These are phyloP conservation scores for Cryptococcus amylolentus DNA, from an alignment of 1,284 basidiomycete species.

Conservation along the genomic window DNA sequence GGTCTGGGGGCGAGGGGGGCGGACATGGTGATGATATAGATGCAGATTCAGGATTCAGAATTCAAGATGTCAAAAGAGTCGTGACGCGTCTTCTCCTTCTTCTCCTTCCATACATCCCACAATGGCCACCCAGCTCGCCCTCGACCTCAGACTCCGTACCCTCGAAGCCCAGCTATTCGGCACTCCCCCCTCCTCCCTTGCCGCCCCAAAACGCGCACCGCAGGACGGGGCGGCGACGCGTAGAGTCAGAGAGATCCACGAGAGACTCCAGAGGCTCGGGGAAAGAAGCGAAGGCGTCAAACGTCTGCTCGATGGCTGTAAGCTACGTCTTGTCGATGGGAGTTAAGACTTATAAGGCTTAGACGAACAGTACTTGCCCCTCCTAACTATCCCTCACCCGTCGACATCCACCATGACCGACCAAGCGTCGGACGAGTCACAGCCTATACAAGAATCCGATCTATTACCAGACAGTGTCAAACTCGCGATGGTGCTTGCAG, in stretches of 20 bases:
- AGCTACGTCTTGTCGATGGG: constrained; percentile 5
- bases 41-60: no score
- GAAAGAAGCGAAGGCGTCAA: constrained; percentile 31
- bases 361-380: constrained; percentile 38
- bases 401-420: not conserved
- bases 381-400: constrained; percentile 13
- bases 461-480: constrained; percentile 29
- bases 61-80: no score
- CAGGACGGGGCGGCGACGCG: constrained; percentile 2
- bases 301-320: constrained; percentile 36
- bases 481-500: constrained; percentile 36
- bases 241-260: constrained; percentile 20
- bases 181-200: constrained; percentile 12
- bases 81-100: not conserved
- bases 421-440: not conserved
- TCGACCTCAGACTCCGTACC: constrained; percentile 36
- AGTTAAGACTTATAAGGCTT: not conserved
- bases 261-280: constrained; percentile 23
- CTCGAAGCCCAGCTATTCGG: constrained; percentile 40
- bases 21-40: not conserved
- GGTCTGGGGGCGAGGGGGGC: constrained; percentile 9
- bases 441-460: constrained; percentile 15
- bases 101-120: not conserved
- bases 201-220: not conserved
- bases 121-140: constrained; percentile 17